These are phyloP conservation scores for Aspergillus sp. DNA, from an alignment of 2,329 filamentous ascomycete species.

Conservation along the genomic window DNA sequence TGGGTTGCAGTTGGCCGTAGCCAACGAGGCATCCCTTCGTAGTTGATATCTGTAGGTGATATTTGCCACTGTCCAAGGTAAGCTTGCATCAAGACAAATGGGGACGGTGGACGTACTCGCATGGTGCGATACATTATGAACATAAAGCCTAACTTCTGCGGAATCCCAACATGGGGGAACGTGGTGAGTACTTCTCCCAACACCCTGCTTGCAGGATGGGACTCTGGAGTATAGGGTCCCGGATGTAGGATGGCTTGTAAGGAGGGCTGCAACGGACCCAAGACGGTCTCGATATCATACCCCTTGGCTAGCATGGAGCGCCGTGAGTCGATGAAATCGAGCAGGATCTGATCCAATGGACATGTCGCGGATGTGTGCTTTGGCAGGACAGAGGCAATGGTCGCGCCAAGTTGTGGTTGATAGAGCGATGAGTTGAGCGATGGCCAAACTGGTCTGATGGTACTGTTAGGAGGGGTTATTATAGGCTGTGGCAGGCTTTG, in stretches of 20 bases:
- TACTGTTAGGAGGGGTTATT: not conserved
- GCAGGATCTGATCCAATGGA: conserved; percentile 3
- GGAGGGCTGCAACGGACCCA: not conserved
- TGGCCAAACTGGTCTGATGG: not conserved
- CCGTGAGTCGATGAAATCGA: not conserved
- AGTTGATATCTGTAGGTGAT: not conserved
- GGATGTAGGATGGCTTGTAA: not conserved
- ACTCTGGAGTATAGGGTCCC: not conserved
- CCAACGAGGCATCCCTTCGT: conserved; percentile 1
- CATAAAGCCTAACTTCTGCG: not conserved
- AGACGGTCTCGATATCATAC: not conserved
- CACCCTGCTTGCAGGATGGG: not conserved
- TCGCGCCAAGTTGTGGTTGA: not conserved
- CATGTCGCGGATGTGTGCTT: not conserved
- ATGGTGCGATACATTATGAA: not conserved
- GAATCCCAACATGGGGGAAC: not conserved
- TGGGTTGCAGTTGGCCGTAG: conserved; percentile 1
- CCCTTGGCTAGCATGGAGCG: not conserved
- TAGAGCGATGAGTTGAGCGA: not conserved
- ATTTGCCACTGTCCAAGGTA: not conserved
- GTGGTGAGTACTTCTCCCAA: not conserved
- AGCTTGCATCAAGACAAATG: not conserved
- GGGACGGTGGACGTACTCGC: not conserved
- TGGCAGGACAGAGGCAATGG: not conserved
- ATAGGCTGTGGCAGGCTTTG: too few relatives aligned